phyloP scores from a whole-genome alignment of 2,329 filamentous ascomycete genomes.

The Exophiala sideris region DNA sequence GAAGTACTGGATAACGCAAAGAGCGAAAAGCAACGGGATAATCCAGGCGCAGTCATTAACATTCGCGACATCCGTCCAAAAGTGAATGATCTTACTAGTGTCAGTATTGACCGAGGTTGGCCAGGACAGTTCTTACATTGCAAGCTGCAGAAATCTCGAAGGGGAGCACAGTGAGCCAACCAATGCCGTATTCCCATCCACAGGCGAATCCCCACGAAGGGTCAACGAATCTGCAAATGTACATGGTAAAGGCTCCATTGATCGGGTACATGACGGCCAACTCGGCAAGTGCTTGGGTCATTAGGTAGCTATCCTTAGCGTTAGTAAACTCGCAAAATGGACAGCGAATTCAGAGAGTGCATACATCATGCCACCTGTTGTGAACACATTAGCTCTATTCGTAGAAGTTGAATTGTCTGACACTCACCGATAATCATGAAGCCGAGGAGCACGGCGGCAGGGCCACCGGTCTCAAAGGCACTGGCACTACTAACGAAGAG shows the following conservation, averaged over 20 bases:
- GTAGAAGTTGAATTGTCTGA: constrained; percentile 21
- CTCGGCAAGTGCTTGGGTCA: constrained; percentile 70
- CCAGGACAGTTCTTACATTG: constrained; percentile 29
- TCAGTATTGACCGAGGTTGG: constrained; percentile 44
- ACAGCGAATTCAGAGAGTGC: constrained; percentile 74
- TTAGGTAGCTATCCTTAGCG: constrained; percentile 37
- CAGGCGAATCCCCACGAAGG: constrained; percentile 55
- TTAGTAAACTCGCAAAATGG: constrained; percentile 50
- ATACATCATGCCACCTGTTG: constrained; percentile 69
- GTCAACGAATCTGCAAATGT: constrained; percentile 86
- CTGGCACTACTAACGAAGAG: constrained; percentile 80
- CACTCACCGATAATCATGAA: constrained; percentile 67
- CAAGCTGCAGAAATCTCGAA: constrained; percentile 64
- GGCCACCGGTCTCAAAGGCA: constrained; percentile 66
- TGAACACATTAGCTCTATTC: not conserved
- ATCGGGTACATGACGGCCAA: constrained; percentile 89
- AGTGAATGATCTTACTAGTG: constrained; percentile 55
- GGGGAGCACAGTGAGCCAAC: constrained; percentile 58
- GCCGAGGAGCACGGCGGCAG: constrained; percentile 73
- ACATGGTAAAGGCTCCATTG: constrained; percentile 85
- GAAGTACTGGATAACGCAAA: constrained; percentile 39
- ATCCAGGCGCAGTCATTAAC: constrained; percentile 33
- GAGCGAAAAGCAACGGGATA: constrained; percentile 12
- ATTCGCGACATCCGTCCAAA: constrained; percentile 46
- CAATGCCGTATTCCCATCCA: constrained; percentile 50